phyloP scores from a whole-genome alignment of 169 alveolate species.

The Fabrea salina region DNA sequence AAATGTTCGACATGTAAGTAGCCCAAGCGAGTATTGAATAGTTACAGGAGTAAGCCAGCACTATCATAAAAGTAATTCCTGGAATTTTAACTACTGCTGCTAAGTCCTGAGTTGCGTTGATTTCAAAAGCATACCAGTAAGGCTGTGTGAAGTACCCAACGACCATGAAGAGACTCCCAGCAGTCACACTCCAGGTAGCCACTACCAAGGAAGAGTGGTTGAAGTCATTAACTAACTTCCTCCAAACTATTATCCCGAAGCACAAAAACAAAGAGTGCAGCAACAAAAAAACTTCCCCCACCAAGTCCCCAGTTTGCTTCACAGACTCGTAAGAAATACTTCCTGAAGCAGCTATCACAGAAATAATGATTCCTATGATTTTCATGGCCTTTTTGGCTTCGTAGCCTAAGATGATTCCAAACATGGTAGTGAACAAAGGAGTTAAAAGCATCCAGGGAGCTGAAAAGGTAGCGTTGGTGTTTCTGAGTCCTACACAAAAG shows the following conservation, averaged over 20 bases:
- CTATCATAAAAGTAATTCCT: not conserved
- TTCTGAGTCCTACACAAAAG: constrained; percentile 19
- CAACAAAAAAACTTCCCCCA: too few species aligned
- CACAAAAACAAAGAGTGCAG: not conserved
- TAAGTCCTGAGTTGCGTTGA: too few species aligned
- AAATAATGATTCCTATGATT: not conserved
- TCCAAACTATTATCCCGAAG: constrained; percentile 11
- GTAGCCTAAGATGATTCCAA: constrained; percentile 1
- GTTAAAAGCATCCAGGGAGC: constrained; percentile 29
- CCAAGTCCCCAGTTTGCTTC: too few species aligned
- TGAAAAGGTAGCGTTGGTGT: not conserved
- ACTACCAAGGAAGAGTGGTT: not conserved
- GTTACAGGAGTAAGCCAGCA: not conserved
- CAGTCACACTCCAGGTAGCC: not conserved
- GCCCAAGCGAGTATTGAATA: constrained; percentile 17
- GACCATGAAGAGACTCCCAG: constrained; percentile 1
- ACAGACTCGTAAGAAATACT: too few species aligned
- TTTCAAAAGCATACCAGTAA: not conserved
- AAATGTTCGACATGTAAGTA: not conserved
- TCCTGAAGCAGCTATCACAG: not conserved
- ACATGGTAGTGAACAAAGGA: not conserved
- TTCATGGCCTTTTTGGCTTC: not conserved
- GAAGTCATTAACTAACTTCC: not conserved
- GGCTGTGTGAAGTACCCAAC: not conserved
- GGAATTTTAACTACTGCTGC: too few species aligned